These are phyloP conservation scores for Cyberlindnera samutprakarnensis DNA, from an alignment of 805 yeast genomes.

Conservation along the genomic window DNA sequence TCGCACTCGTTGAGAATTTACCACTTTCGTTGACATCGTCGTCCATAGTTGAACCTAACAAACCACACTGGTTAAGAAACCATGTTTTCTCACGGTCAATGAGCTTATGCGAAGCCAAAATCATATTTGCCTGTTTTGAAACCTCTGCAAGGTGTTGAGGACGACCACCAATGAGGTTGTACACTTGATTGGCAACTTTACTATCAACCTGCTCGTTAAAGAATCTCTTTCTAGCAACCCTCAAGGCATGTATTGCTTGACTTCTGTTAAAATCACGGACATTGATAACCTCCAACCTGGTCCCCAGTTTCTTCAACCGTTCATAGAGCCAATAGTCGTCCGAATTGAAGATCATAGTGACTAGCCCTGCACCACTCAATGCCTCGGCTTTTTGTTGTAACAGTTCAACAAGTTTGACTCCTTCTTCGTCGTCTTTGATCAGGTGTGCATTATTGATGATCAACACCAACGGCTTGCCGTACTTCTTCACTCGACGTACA, in stretches of 20 bases:
- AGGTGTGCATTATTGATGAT: slow-evolving; percentile 72
- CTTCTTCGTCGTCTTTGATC: slow-evolving; percentile 70
- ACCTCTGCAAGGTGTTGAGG: slow-evolving; percentile 77
- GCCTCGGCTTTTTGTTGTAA: slow-evolving; percentile 80
- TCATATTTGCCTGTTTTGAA: slow-evolving; percentile 46
- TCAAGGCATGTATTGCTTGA: slow-evolving; percentile 50
- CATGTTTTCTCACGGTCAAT: slow-evolving; percentile 80
- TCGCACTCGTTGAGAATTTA: slow-evolving; percentile 66
- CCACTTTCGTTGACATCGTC: slow-evolving; percentile 86
- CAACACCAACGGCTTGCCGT: slow-evolving; percentile 52
- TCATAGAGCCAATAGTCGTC: slow-evolving; percentile 89
- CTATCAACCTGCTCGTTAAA: slow-evolving; percentile 34
- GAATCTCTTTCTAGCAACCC: slow-evolving; percentile 38
- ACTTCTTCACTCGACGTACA: slow-evolving; percentile 32
- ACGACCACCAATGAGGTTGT: slow-evolving; percentile 72
- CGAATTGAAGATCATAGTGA: slow-evolving; percentile 58
- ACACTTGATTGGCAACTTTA: slow-evolving; percentile 42
- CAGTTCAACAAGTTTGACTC: slow-evolving; percentile 59
- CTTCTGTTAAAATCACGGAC: slow-evolving; percentile 52
- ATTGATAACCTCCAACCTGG: slow-evolving; percentile 65
- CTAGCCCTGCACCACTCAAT: slow-evolving; percentile 51
- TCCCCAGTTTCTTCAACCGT: slow-evolving; percentile 60
- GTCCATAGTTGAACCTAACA: slow-evolving; percentile 73
- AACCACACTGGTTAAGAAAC: slow-evolving; percentile 78
- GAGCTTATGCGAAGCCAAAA: slow-evolving; percentile 57